Base-by-base conservation (phyloP, 371 early-diverging fungal genomes). In the Mucor plumbeus region DNA sequence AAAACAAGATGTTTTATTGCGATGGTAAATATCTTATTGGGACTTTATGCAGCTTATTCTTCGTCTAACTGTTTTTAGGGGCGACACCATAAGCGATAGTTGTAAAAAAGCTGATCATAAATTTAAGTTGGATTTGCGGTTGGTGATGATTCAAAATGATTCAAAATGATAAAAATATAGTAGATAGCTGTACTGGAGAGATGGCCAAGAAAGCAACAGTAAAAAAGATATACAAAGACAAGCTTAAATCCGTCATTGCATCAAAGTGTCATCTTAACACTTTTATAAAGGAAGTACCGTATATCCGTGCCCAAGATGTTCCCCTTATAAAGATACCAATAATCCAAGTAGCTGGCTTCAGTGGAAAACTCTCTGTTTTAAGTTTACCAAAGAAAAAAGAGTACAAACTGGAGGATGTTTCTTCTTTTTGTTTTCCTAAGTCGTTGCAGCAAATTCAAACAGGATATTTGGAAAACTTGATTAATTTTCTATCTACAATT, bases 191-290 rank as follows among this genome's bases (percentile, higher is more conserved):
- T 55, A 69, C 55, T 56, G 64, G 61, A 60, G 61, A 69, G 65
- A 61, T 69, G 36, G 57, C 61, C 47, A 64, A 57, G 39, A 64
- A 69, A 44, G 61, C 69, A 65, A 64, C 70, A 38, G 48, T 58
- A 58, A 65, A 61, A 61, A 70, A 65, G 50, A 61, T 50, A 7
- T 65, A 65, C 36, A 70, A 65, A 62, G 63, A 65, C 62, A 70
- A 70, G 58, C 62, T 70, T 11, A 70, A 65, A 43, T 61, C 70
- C 14, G 19, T 19, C 47, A 65, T 65, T 61, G 62, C 65, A 11
- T 61, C 61, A 56, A 65, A 70, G 56, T 70, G 61, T 40, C 61
- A 64, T 62, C 69, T 70, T 36, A 70, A 65, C 47, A 69, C 69
- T 55, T 64, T 64, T 64, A 21, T 69, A 59, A 68, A 63, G 31